phyloP scores from a whole-genome alignment of 805 yeast genomes.

The Metschnikowia lachancei region DNA sequence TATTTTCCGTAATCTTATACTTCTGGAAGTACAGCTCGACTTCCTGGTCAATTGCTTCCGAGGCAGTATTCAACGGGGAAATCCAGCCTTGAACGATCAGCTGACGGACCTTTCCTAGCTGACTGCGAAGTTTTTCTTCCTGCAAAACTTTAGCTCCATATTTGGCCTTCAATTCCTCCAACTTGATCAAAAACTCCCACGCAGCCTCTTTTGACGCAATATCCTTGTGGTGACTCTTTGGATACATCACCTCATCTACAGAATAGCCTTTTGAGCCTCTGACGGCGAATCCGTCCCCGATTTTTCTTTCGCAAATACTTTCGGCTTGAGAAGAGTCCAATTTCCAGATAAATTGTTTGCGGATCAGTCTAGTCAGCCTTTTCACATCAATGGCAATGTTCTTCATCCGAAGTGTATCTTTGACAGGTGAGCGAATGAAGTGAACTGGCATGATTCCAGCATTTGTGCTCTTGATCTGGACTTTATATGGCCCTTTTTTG shows the following conservation, averaged over 20 bases:
- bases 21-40: slow-evolving; percentile 15
- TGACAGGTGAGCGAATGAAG: slow-evolving; percentile 27
- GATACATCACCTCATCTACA: slow-evolving; percentile 28
- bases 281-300: slow-evolving; percentile 34
- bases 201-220: slow-evolving; percentile 31
- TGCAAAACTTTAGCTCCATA: slow-evolving; percentile 3
- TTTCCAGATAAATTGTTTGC: slow-evolving; percentile 30
- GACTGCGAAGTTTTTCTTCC: slow-evolving; percentile 10
- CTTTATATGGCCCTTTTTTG: slow-evolving; percentile 37
- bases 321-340: slow-evolving; percentile 1
- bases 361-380: slow-evolving; percentile 24
- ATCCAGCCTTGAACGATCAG: slow-evolving; percentile 17
- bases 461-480: slow-evolving; percentile 28
- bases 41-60: slow-evolving; percentile 15
- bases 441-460: slow-evolving; percentile 35
- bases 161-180: slow-evolving; percentile 9
- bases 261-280: slow-evolving; percentile 30
- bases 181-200: slow-evolving; percentile 33
- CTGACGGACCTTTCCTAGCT: slow-evolving; percentile 4
- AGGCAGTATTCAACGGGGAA: slow-evolving; percentile 12
- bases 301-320: slow-evolving; percentile 5
- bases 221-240: slow-evolving; percentile 27
- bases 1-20: slow-evolving; percentile 14
- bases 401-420: slow-evolving; percentile 20
- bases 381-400: slow-evolving; percentile 34